These are phyloP conservation scores for Candida alai DNA, from an alignment of 805 yeast genomes.

Conservation along the genomic window DNA sequence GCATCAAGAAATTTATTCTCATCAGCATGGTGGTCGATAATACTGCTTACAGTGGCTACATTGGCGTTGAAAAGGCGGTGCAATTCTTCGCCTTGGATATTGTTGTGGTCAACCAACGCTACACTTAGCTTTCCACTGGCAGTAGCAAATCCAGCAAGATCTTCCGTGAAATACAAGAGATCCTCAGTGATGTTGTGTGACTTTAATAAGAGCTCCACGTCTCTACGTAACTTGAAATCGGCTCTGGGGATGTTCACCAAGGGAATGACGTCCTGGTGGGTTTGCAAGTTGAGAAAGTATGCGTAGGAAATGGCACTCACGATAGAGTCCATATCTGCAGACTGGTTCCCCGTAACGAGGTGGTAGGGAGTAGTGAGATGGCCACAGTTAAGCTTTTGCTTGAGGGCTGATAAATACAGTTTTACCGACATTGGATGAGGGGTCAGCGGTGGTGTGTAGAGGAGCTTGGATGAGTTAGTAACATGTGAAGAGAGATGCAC, in stretches of 20 bases:
- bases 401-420: conserved; percentile 20
- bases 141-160: conserved; percentile 34
- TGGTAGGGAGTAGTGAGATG: conserved; percentile 16
- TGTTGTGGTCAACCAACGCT: conserved; percentile 81
- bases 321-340: conserved; percentile 87
- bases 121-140: conserved; percentile 29
- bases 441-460: too few species aligned
- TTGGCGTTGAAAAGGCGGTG: conserved; percentile 14
- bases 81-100: conserved; percentile 49
- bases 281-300: conserved; percentile 42
- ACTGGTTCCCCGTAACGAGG: conserved; percentile 76
- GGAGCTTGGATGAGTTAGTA: too few species aligned
- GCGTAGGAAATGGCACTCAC: conserved; percentile 73
- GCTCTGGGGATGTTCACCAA: conserved; percentile 64
- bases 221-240: conserved; percentile 70
- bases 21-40: conserved; percentile 90
- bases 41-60: conserved; percentile 39
- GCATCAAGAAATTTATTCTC: conserved; percentile 47
- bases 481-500: too few species aligned
- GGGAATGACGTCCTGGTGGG: conserved; percentile 50
- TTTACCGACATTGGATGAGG: conserved; percentile 22
- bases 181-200: conserved; percentile 44
- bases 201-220: conserved; percentile 53
- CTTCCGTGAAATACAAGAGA: conserved; percentile 64
- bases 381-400: conserved; percentile 13